Conservation (phyloP, 2,329 filamentous ascomycete genomes). For the Bimuria novae-zelandiae region DNA sequence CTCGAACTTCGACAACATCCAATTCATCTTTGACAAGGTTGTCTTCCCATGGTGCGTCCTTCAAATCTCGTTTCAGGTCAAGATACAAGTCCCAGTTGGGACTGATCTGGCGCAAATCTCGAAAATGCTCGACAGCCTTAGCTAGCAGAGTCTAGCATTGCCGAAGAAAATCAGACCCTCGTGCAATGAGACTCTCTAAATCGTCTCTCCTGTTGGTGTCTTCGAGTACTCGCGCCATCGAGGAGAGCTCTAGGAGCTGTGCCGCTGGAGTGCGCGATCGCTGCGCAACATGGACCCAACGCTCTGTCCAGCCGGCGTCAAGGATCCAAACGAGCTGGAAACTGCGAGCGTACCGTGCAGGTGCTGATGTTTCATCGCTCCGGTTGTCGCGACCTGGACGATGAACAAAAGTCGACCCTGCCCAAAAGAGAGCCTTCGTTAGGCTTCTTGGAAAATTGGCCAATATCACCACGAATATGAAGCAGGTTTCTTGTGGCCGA, state of each 20-base stretch:
- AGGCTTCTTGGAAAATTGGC: neutral
- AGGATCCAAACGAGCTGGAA: neutral
- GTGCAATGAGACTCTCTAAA: neutral
- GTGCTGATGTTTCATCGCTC: neutral
- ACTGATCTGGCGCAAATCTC: neutral
- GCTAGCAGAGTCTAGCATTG: neutral
- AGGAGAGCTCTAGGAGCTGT: neutral
- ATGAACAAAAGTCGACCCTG: neutral
- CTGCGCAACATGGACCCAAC: neutral
- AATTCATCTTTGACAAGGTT: neutral
- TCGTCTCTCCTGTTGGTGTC: neutral
- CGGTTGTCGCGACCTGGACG: neutral
- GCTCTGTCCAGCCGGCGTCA: neutral
- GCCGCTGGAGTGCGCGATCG: too few relatives aligned
- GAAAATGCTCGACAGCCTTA: neutral
- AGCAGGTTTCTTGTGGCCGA: neutral
- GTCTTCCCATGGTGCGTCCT: neutral
- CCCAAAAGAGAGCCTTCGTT: neutral
- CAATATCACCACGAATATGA: neutral
- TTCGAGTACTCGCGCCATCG: neutral
- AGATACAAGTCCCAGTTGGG: constrained; percentile 1
- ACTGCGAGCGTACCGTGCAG: neutral
- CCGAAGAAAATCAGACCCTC: neutral
- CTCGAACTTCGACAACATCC: neutral
- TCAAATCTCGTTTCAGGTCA: neutral